These are phyloP conservation scores for Picochlorum sp. DNA, from an alignment of 139 green algal species.

Conservation along the genomic window DNA sequence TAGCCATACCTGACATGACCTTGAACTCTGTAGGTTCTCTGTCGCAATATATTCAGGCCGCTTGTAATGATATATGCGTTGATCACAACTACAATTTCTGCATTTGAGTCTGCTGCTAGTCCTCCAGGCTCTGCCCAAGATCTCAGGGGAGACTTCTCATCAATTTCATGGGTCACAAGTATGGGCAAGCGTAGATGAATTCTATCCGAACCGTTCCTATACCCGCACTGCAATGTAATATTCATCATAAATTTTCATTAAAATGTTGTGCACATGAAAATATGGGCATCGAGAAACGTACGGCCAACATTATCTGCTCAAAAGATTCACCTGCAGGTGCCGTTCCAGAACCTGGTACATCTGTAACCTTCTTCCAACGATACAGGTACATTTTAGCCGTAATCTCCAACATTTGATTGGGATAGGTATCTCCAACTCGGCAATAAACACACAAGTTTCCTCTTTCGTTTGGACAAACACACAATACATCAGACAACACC, in stretches of 20 bases:
- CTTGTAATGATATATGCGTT: conserved; percentile 40
- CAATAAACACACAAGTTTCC: conserved; percentile 18
- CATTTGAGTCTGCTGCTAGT: conserved; percentile 36
- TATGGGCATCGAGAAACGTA: neutral
- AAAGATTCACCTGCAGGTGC: conserved; percentile 3
- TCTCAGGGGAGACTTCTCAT: conserved; percentile 28
- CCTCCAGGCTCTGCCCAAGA: conserved; percentile 21
- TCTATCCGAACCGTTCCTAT: conserved; percentile 31
- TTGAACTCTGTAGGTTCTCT: conserved; percentile 36
- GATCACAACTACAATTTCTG: conserved; percentile 48
- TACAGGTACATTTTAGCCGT: conserved; percentile 55
- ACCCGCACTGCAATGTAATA: conserved; percentile 22
- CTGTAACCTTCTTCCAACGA: conserved; percentile 38
- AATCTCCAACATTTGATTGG: conserved; percentile 64
- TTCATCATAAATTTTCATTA: neutral
- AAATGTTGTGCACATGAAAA: neutral
- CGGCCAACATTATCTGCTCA: neutral
- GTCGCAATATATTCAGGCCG: conserved; percentile 37
- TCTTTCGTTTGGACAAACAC: conserved; percentile 9
- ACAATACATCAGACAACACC: conserved; percentile 45
- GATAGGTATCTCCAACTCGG: conserved; percentile 59
- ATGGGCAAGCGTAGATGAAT: conserved; percentile 55
- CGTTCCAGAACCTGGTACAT: neutral
- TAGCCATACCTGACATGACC: conserved; percentile 35
- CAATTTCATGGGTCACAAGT: conserved; percentile 50